phyloP scores from a whole-genome alignment of 2,329 filamentous ascomycete species.

The Kalaharituber pfeilii region DNA sequence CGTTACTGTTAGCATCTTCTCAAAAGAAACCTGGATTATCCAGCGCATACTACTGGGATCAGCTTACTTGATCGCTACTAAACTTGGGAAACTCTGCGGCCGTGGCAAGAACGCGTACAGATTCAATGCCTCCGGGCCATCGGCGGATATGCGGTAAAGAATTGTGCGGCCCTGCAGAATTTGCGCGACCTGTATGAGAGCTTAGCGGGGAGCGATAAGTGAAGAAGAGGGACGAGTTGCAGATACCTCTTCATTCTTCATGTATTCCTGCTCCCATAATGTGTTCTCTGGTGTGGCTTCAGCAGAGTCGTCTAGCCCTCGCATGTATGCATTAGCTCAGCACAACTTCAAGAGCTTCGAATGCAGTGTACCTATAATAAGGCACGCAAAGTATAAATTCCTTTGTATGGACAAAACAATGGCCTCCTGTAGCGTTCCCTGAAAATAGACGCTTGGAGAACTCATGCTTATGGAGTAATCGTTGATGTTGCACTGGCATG shows the following conservation, averaged over 20 bases:
- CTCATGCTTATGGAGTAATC: too few species aligned
- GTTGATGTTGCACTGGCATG: too few species aligned
- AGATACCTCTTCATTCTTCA: conserved; percentile 39
- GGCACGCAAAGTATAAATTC: conserved; percentile 65
- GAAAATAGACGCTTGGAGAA: conserved; percentile 51
- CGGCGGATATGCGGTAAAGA: conserved; percentile 50
- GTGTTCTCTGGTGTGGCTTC: conserved; percentile 49
- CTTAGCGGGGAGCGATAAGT: too few species aligned
- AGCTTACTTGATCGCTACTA: conserved; percentile 57
- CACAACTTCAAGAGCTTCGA: not conserved
- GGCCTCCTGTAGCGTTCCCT: conserved; percentile 62
- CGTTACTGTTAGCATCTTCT: not conserved
- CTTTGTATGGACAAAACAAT: conserved; percentile 59
- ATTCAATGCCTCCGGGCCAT: conserved; percentile 65
- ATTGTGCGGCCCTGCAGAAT: conserved; percentile 47
- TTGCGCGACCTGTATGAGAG: conserved; percentile 40
- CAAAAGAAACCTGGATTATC: not conserved
- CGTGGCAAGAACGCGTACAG: conserved; percentile 68
- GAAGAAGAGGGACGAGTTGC: too few species aligned
- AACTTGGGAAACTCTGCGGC: conserved; percentile 49
- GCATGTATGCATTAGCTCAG: not conserved
- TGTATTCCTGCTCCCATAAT: conserved; percentile 62
- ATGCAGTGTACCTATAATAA: conserved; percentile 49
- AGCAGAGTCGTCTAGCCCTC: not conserved
- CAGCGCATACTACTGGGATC: not conserved